Conservation (phyloP, 345 rosid genomes). For the Acer campestre region DNA sequence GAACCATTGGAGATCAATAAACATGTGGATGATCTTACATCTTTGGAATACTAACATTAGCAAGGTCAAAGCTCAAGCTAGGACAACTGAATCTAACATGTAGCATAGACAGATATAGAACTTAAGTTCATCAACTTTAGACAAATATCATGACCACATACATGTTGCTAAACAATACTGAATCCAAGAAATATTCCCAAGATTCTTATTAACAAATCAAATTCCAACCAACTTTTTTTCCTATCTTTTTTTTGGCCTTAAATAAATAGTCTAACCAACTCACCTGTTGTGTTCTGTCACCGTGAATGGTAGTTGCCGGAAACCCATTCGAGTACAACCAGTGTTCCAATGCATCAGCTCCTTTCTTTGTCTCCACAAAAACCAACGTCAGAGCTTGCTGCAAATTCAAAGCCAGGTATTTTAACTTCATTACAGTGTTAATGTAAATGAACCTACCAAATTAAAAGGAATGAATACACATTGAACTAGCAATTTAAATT, state of each 20-base stretch:
- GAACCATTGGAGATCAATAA: background rate
- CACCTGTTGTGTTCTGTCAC: slow-evolving; percentile 95
- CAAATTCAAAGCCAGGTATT: slow-evolving; percentile 26
- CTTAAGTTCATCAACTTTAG: background rate
- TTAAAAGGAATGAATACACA: background rate
- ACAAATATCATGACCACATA: background rate
- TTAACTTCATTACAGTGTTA: background rate
- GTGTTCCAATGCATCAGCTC: slow-evolving; percentile 89
- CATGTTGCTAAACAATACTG: background rate
- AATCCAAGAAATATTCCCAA: background rate
- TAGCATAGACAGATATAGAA: background rate
- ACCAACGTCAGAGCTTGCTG: slow-evolving; percentile 98
- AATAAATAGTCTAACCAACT: background rate
- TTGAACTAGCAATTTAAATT: background rate
- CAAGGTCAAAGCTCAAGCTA: slow-evolving; percentile 1
- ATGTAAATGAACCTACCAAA: background rate
- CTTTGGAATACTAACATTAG: background rate
- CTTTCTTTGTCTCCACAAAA: slow-evolving; percentile 97
- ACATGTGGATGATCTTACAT: background rate
- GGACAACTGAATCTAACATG: background rate
- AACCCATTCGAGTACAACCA: slow-evolving; percentile 87
- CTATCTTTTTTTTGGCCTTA: background rate
- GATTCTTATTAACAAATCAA: background rate
- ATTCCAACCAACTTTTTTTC: background rate
- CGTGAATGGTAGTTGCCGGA: slow-evolving; percentile 95